Evolutionary conservation across 2,329 filamentous ascomycete genomes (phyloP).

Genomic region (Alternaria atra): DNA sequence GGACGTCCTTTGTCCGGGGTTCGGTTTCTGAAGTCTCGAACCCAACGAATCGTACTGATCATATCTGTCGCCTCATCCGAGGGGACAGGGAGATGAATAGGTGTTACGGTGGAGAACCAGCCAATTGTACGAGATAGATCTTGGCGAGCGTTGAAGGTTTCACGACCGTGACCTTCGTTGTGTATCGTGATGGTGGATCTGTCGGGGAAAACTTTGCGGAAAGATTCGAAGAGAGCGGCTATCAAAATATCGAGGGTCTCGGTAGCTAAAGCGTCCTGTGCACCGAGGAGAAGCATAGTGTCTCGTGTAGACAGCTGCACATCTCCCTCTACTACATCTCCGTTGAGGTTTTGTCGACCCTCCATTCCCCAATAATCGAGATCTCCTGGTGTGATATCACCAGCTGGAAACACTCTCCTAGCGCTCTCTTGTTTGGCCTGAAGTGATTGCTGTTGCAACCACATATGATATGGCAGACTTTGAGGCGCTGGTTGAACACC

Average conservation of each 20-base stretch:
- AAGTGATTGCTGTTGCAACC: constrained; percentile 45
- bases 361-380: constrained; percentile 53
- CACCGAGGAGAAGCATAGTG: constrained; percentile 44
- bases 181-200: constrained; percentile 54
- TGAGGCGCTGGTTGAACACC: constrained; percentile 36
- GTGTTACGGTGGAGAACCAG: constrained; percentile 59
- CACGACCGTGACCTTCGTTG: constrained; percentile 61
- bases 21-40: constrained; percentile 42
- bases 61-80: constrained; percentile 39
- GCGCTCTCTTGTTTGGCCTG: constrained; percentile 38
- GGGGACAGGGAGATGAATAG: constrained; percentile 37
- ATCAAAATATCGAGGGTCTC: constrained; percentile 51
- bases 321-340: constrained; percentile 42
- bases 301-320: constrained; percentile 44
- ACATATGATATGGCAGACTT: constrained; percentile 49
- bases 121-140: constrained; percentile 61
- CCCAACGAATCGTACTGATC: constrained; percentile 45
- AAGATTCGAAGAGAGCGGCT: constrained; percentile 52
- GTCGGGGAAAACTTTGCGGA: constrained; percentile 55
- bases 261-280: constrained; percentile 46
- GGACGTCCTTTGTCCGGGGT: constrained; percentile 45
- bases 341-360: constrained; percentile 42
- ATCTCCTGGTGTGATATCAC: constrained; percentile 36
- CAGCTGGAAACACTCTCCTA: constrained; percentile 37
- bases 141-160: constrained; percentile 56